Evolutionary conservation across 306 rosid genomes (phyloP), one percentile per base, ranked within the genome.

Genomic region (Aeschynomene evenia): DNA sequence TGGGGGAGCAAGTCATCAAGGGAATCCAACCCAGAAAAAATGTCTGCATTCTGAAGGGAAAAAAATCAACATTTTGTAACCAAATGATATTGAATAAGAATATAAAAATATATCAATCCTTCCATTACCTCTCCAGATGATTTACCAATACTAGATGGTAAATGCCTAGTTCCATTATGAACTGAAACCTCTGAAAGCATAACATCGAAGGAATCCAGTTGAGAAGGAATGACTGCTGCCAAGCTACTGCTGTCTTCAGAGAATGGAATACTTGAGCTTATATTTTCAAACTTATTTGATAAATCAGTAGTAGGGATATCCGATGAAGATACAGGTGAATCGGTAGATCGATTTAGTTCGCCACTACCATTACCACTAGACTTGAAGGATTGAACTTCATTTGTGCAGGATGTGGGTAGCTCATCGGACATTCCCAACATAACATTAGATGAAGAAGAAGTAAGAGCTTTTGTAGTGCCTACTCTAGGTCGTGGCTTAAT

Each of bases 21-120:
- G 52, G 45, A 81, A 67, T 88, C 91, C 77, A 86, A 75, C 58
- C 76, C 94, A 14, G 79, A 80, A 61, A 79, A 84, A 58, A 90
- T 70, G 74, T 87, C 87, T 12, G 76, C 83, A 73, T 71, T 77
- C 98, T 93, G 82, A 75, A 70, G 40, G 73, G 28, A 40, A 33
- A 51, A 51, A 54, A 79, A 56, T 61, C 36, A 72, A 28, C 18
- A 51, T 34, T 62, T 20, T 42, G 26, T 19, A 72, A 66, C 49
- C 50, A 34, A 69, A 68, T 18, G 63, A 72, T 59, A 64, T 2
- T 10, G n/a, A 31, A 34, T 24, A 31, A 63, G 22, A 2, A 0
- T 23, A 60, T 15, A 21, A 13, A 45, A n/a, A 45, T n/a, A 61
- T 15, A 20, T 9, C 13, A 51, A 76, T 8, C 49, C 40, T 26